Base-by-base conservation (phyloP, 768 basidiomycete species). In the Lentinula raphanica region DNA sequence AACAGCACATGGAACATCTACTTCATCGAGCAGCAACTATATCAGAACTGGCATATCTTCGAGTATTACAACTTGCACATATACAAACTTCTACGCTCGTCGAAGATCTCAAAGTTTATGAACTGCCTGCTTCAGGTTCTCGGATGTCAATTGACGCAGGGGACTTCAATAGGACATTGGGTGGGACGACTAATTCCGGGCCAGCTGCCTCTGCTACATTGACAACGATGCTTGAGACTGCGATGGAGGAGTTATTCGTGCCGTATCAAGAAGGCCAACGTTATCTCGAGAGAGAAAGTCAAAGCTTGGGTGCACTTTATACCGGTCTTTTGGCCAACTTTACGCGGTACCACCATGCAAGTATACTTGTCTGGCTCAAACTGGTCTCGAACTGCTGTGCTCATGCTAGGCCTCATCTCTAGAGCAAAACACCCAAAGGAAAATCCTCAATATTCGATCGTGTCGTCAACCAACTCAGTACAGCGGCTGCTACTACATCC, bases 171-270 rank as follows among this genome's bases (percentile, higher is more conserved):
- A 74, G 78, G 55, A 79, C 82, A 2, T 66, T 87, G 27, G 75
- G 74, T 23, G 78, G 77, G 15, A 72, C 81, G 23, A 68, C 78
- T 17, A 67, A 76, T 1, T 65, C 78, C 23, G 74, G 76, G 17
- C 59, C 78, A 0, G 71, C 80, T 8, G 79, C 83, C 8, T 78
- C 82, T 13, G 73, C 81, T 5, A 80, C 86, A n/a, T 81, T 90
- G 64, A 79, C 86, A 65, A 76, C 83, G 1, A 93, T 98, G 91
- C 79, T 99, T n/a, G 97, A 98, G 69, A 86, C 84, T 7, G 91
- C 94, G 7, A 87, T 97, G 84, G 97, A 98, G 61, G 97, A 98
- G 67, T 81, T 98, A 19, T 98, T 98, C 62, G 85, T 94, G 21
- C 91, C 93, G 3, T 98, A 95, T 66, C 89, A 87, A 1, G 96